A percentile compares a stretch with the other conserved stretches of the same genome.
Evolutionary conservation across 2,329 filamentous ascomycete genomes (phyloP).

Genomic region (Botrytis fragariae): DNA sequence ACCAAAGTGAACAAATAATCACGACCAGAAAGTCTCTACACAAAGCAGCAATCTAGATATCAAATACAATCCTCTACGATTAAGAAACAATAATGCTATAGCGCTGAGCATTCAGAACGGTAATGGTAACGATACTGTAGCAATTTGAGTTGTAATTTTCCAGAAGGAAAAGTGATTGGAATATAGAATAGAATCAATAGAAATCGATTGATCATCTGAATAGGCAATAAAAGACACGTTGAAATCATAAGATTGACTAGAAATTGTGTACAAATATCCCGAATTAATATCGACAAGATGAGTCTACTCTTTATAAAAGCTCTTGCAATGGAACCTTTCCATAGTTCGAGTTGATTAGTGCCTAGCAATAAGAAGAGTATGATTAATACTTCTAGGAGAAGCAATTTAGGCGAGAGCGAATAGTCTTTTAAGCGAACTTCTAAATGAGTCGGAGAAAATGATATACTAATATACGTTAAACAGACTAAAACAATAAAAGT

Average conservation of each 20-base stretch:
- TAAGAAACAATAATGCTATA: no score
- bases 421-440: not conserved
- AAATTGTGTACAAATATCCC: no score
- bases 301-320: not conserved
- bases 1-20: no score
- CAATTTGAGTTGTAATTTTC: no score
- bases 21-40: no score
- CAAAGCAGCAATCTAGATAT: no score
- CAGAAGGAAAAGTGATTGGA: not conserved
- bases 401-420: not conserved
- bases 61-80: no score
- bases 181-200: not conserved
- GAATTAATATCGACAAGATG: not conserved
- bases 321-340: not conserved
- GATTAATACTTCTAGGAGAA: not conserved
- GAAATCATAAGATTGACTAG: no score
- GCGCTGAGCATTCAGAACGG: accelerated
- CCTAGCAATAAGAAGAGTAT: not conserved
- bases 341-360: not conserved
- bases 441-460: not conserved
- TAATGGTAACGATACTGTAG: accelerated
- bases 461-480: no score
- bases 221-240: not conserved
- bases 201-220: not conserved
- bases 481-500: not conserved